Conservation (phyloP, 2,329 filamentous ascomycete genomes). For the Drechslerella dactyloides region DNA sequence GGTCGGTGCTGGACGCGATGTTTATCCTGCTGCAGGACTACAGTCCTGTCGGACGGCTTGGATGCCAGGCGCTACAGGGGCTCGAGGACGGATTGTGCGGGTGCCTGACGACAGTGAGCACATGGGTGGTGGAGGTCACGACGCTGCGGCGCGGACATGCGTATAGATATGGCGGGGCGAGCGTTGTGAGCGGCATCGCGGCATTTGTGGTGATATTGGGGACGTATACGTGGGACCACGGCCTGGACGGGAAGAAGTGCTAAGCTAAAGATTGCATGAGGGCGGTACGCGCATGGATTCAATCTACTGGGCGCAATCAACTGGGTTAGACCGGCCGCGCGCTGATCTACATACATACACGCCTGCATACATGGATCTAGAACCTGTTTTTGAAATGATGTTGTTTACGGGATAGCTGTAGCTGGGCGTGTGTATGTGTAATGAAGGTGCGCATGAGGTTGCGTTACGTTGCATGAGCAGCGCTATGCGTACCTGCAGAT, state of each 20-base stretch:
- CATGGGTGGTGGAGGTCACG: conserved; percentile 69
- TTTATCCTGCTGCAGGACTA: conserved; percentile 59
- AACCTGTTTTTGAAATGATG: no score
- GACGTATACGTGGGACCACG: conserved; percentile 52
- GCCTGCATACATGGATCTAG: no score
- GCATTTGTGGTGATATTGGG: conserved; percentile 54
- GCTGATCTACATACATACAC: no score
- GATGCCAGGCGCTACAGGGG: conserved; percentile 72
- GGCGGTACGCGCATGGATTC: no score
- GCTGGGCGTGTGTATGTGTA: no score
- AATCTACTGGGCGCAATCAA: no score
- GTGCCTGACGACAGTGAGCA: conserved; percentile 70
- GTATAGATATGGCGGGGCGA: conserved; percentile 54
- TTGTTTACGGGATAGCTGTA: no score
- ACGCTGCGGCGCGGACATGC: conserved; percentile 60
- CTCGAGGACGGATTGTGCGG: conserved; percentile 73
- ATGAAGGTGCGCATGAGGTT: no score
- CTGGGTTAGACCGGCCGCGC: no score
- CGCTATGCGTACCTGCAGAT: background rate
- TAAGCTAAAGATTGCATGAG: conserved; percentile 1
- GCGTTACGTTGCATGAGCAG: no score
- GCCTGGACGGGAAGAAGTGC: conserved; percentile 40
- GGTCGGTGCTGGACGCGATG: conserved; percentile 76
- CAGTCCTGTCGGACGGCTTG: conserved; percentile 63
- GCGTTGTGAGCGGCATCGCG: conserved; percentile 52